These are phyloP conservation scores for Sarocladium strictum DNA, from an alignment of 2,329 filamentous ascomycete species.

Conservation along the genomic window DNA sequence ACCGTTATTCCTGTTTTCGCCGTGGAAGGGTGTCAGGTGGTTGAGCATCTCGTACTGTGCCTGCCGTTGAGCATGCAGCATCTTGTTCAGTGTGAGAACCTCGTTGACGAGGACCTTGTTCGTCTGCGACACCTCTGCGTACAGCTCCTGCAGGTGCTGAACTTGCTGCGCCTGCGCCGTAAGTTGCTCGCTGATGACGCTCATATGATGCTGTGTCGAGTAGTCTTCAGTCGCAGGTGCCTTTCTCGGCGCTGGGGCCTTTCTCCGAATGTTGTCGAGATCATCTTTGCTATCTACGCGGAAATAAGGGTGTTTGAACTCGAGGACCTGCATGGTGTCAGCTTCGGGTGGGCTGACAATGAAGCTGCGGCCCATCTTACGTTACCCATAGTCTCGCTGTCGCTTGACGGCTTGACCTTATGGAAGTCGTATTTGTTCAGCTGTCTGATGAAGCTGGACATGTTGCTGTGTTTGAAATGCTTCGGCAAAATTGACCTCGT, in stretches of 20 bases:
- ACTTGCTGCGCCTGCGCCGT: conserved; percentile 90
- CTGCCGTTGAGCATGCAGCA: conserved; percentile 52
- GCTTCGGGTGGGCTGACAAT: not conserved
- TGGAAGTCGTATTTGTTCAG: conserved; percentile 98
- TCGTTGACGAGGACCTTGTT: conserved; percentile 59
- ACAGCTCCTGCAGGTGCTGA: conserved; percentile 78
- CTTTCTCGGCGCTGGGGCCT: conserved; percentile 88
- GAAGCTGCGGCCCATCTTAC: conserved; percentile 18
- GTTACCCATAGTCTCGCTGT: conserved; percentile 30
- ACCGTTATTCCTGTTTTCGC: conserved; percentile 16
- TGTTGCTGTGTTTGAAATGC: conserved; percentile 99
- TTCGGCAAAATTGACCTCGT: conserved; percentile 95
- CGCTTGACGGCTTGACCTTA: conserved; percentile 66
- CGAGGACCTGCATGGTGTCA: conserved; percentile 52
- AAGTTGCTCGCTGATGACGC: conserved; percentile 80
- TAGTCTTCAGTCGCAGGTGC: conserved; percentile 61
- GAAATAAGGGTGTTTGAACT: conserved; percentile 97
- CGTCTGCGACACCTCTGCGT: conserved; percentile 65
- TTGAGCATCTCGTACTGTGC: conserved; percentile 52
- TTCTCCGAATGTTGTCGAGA: conserved; percentile 90
- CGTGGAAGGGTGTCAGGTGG: conserved; percentile 40
- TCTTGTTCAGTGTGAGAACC: conserved; percentile 54
- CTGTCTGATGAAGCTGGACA: conserved; percentile 92
- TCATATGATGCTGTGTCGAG: conserved; percentile 79
- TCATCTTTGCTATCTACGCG: conserved; percentile 93